Conservation (phyloP, 208 protist species). For the Naegleria fowleri region DNA sequence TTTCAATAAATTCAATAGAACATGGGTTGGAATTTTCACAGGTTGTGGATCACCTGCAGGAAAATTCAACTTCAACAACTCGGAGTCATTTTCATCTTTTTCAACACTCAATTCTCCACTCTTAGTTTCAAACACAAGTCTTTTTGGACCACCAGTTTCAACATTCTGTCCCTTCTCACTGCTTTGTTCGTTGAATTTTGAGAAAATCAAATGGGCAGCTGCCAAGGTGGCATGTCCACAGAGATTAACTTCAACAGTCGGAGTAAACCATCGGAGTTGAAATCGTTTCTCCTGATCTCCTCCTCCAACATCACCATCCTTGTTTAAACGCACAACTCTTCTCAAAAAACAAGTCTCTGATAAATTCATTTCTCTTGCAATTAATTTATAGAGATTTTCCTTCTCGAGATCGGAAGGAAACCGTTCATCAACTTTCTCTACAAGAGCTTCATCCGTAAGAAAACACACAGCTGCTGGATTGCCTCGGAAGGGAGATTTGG, state of each 20-base stretch:
- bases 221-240: slow-evolving; percentile 35
- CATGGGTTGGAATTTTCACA: not conserved
- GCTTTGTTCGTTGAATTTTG: not conserved
- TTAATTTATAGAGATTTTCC: slow-evolving; percentile 13
- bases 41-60: not conserved
- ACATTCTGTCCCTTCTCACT: too few relatives aligned
- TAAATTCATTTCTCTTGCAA: slow-evolving; percentile 37
- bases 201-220: slow-evolving; percentile 24
- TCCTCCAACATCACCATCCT: not conserved
- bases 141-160: not conserved
- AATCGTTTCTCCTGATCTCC: slow-evolving; percentile 3
- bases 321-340: not conserved
- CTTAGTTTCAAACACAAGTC: not conserved
- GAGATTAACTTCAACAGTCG: slow-evolving; percentile 21
- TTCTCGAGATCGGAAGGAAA: not conserved
- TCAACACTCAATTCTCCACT: not conserved
- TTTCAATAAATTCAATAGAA: not conserved
- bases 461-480: slow-evolving; percentile 37
- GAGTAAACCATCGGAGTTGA: slow-evolving; percentile 33
- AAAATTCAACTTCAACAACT: not conserved
- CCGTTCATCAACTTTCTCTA: not conserved
- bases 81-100: not conserved
- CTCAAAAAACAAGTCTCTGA: slow-evolving; percentile 29
- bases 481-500: slow-evolving; percentile 9
- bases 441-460: not conserved